Evolutionary conservation across 805 yeast genomes (phyloP), one percentile per base, ranked within the genome.

Genomic region (Naumovozyma baii): DNA sequence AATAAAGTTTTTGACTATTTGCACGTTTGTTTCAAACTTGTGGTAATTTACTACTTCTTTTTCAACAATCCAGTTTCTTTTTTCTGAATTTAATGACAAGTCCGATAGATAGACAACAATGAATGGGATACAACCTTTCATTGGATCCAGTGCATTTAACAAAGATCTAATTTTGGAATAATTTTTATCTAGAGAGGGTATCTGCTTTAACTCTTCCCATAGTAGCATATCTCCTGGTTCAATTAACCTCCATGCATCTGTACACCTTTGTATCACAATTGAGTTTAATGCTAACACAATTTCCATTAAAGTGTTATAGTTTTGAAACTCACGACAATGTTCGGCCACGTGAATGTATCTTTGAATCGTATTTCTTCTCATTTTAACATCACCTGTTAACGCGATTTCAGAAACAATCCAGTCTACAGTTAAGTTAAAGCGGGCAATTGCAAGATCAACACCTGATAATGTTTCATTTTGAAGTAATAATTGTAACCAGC

Each of bases 401-500:
- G 86, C 59, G 40, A 92, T 75, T 63, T 90, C 96, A 0, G 95
- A 84, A 26, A 84, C 77, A 31, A 88, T 78, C 97, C 97, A 90
- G 51, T 84, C 85, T 5, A 84, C 88, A 66, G 84, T 79, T 43
- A 90, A 64, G 55, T 90, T 88, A 68, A 88, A 92, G 44, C 98
- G 68, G 0, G 94, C 72, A 31, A 86, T 78, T 10, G 85, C 86
- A 36, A 90, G 63, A 46, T 84, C 85, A 29, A 87, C 78, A 0
- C 96, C 96, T n/a, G 79, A 73, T 16, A 68, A 61, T 25, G 64
- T 56, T 49, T 66, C 64, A 49, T 75, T 72, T 57, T 77, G 74
- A 17, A 78, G 72, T 39, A 88, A 66, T 26, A 84, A 69, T 45
- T 77, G 81, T 19, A 87, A 63, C 98, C 98, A 92, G 51, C 92